Base-by-base conservation (phyloP, 73 alveolate species). In the Effrenium voratum region DNA sequence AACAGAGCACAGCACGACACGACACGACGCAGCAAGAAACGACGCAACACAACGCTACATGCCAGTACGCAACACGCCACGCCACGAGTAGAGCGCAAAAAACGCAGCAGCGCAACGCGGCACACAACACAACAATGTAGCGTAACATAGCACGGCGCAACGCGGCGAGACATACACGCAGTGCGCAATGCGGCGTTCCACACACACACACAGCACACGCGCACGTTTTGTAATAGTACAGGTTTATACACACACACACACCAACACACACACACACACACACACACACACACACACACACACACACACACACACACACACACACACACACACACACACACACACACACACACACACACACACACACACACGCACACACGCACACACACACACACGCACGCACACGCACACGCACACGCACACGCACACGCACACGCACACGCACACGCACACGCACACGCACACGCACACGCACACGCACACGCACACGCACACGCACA, bases 331-430 rank as follows among this genome's bases (percentile, higher is more conserved):
- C 63, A 52, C 63, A 52, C 63, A 52, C 63, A 52, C 63, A 52
- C 63, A 52, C 63, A 52, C 63, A 19, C 63, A 19, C 63, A 66
- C 79, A 36, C 79, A 15, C 79, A 36, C 79, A 66, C 79, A 36
- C 38, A 66, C 79, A 36, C 79, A 66, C 79, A 36, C 79, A 66
- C 79, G 79, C 79, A 66, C 79, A 36, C 79, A 66, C 79, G 41
- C 79, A 32, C 79, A 26, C 79, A 66, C 79, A 36, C 79, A 66
- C 79, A 26, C 79, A 32, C 79, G 41, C 79, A 66, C 79, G 79
- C 79, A 66, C 79, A 66, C 79, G 38, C 79, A 66, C 79, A 66
- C 79, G 38, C 79, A 66, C 79, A 66, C 79, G 38, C 79, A 66
- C 79, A 66, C 79, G 38, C 79, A 66, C 79, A 66, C 79, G 38